These are phyloP conservation scores for Furcasterigmium sp. DNA, from an alignment of 2,329 filamentous ascomycete genomes.

Conservation along the genomic window DNA sequence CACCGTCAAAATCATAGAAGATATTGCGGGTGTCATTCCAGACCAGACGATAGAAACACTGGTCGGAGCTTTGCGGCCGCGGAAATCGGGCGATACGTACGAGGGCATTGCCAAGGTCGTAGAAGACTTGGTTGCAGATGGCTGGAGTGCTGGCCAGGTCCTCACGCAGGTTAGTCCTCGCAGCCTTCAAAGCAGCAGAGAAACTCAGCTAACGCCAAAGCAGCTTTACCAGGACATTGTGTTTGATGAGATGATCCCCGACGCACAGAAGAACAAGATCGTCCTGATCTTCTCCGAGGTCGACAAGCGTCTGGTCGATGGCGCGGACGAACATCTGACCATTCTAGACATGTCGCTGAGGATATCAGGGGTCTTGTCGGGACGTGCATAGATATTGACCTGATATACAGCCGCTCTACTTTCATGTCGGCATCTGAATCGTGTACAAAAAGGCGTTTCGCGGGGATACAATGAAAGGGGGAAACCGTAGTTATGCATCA, in stretches of 20 bases:
- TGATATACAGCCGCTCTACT: too few species aligned
- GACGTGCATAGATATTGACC: constrained; percentile 11
- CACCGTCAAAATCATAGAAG: constrained; percentile 77
- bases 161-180: constrained; percentile 62
- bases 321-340: constrained; percentile 89
- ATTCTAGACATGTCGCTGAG: constrained; percentile 81
- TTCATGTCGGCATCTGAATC: too few species aligned
- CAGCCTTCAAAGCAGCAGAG: too few species aligned
- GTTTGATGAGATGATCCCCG: constrained; percentile 76
- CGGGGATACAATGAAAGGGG: not conserved
- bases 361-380: constrained; percentile 67
- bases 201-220: not conserved
- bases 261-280: constrained; percentile 86
- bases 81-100: constrained; percentile 60
- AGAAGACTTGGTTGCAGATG: constrained; percentile 88
- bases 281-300: constrained; percentile 86
- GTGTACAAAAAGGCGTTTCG: not conserved
- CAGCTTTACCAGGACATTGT: constrained; percentile 79
- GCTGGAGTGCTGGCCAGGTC: constrained; percentile 91
- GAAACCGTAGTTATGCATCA: not conserved
- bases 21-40: constrained; percentile 94
- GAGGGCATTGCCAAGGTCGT: constrained; percentile 71
- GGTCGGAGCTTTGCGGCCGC: constrained; percentile 70
- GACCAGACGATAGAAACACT: constrained; percentile 65
- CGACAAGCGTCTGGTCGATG: constrained; percentile 91